Evolutionary conservation across 139 green algal genomes (phyloP), one percentile per base, ranked within the genome.

Genomic region (Micractinium conductrix): DNA sequence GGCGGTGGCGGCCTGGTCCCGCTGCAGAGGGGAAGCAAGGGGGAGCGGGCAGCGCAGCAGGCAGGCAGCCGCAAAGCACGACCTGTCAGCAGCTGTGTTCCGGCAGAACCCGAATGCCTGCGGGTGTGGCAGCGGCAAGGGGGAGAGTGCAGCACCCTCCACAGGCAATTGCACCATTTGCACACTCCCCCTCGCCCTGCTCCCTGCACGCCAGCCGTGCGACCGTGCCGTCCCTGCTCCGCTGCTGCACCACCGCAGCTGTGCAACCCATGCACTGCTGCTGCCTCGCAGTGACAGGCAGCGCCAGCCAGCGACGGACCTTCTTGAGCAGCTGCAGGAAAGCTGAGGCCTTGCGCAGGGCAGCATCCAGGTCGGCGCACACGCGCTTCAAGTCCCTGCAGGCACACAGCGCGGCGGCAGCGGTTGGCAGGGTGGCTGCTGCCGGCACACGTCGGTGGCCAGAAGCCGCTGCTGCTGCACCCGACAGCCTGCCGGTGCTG

Each of bases 271-370:
- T n/a, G n/a, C n/a, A n/a, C n/a, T n/a, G n/a, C n/a, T n/a, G n/a
- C n/a, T n/a, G n/a, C n/a, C n/a, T n/a, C n/a, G n/a, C n/a, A n/a
- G n/a, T n/a, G 48, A 58, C 10, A 58, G 48, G 48, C 48, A 58
- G 16, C 48, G 48, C 48, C 48, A 58, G 48, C 48, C 16, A 16
- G n/a, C 48, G 24, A 45, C 74, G 26, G 8, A 83, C 78, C 78
- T 83, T 67, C n/a, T 67, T 42, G 19, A 83, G 40, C n/a, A 83
- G 78, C 78, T 74, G 14, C 43, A 83, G 22, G 62, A 74, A 83
- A 0, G 60, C 45, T 12, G 62, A 44, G 19, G 65, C 40, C 62
- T 67, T 83, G 62, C 62, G 60, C 8, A 74, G 16, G 22, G 44
- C 78, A 0, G 43, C 8, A 17, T 17, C 17, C 78, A 83, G 78